Evolutionary conservation across 495 filamentous ascomycete species (phyloP).

Genomic region (Neurospora sp.): DNA sequence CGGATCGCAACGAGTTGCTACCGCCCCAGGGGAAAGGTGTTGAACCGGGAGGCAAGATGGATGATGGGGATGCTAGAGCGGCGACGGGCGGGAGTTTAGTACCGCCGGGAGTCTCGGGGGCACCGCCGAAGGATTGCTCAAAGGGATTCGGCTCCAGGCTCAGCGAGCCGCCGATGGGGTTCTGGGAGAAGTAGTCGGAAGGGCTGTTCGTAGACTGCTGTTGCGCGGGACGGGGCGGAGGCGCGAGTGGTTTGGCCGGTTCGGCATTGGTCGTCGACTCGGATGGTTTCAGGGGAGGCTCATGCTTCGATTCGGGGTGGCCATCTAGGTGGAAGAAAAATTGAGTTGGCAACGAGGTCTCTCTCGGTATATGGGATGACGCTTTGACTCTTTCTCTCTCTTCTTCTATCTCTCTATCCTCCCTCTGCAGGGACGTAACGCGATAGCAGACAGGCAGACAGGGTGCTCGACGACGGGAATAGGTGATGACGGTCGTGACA

Average conservation of each 20-base stretch:
- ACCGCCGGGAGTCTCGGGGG: conserved; percentile 77
- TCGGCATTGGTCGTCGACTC: conserved; percentile 28
- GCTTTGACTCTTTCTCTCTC: not conserved
- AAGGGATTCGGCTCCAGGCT: conserved; percentile 91
- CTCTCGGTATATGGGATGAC: not conserved
- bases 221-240: conserved; percentile 62
- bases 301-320: conserved; percentile 28
- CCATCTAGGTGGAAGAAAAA: conserved; percentile 10
- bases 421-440: not conserved
- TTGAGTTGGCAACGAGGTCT: conserved; percentile 15
- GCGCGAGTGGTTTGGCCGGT: conserved; percentile 54
- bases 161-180: conserved; percentile 44
- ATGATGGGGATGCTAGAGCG: conserved; percentile 81
- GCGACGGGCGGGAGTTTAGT: conserved; percentile 87
- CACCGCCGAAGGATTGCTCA: conserved; percentile 74
- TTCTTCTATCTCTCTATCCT: not conserved
- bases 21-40: conserved; percentile 69
- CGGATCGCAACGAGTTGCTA: conserved; percentile 70
- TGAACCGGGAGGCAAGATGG: conserved; percentile 55
- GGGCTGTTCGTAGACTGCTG: conserved; percentile 42
- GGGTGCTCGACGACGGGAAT: not conserved
- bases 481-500: conserved; percentile 2
- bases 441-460: not conserved
- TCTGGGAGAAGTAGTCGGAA: conserved; percentile 62
- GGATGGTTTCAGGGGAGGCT: conserved; percentile 24